Conservation (phyloP, 2,329 filamentous ascomycete genomes). For the Alternaria consortialis region DNA sequence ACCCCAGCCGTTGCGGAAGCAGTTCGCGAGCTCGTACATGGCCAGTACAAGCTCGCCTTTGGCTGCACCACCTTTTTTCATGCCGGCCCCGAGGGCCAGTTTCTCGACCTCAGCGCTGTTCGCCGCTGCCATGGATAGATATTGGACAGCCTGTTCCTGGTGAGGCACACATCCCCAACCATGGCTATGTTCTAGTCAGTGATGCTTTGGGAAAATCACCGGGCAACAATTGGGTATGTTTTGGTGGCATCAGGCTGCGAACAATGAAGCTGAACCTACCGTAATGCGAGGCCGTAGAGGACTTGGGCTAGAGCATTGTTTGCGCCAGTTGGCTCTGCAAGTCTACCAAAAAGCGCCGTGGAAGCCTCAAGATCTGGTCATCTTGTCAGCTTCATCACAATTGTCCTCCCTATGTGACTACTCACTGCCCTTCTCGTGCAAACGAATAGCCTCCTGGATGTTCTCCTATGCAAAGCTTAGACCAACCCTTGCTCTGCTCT, state of each 20-base stretch:
- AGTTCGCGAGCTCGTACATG: constrained; percentile 93
- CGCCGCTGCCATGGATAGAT: constrained; percentile 86
- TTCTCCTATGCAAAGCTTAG: constrained; percentile 56
- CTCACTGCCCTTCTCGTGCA: constrained; percentile 81
- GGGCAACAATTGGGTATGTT: constrained; percentile 39
- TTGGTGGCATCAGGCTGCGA: constrained; percentile 8
- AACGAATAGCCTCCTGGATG: constrained; percentile 93
- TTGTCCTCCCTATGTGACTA: constrained; percentile 12
- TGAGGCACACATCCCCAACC: constrained; percentile 88
- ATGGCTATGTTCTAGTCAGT: constrained; percentile 66
- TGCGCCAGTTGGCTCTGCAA: constrained; percentile 83
- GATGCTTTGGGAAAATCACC: constrained; percentile 22
- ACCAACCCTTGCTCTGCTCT: constrained; percentile 15
- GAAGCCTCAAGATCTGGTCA: constrained; percentile 71
- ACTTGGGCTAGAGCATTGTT: constrained; percentile 97
- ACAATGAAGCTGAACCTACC: constrained; percentile 61
- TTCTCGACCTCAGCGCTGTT: constrained; percentile 90
- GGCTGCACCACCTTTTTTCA: constrained; percentile 91
- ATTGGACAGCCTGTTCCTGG: constrained; percentile 77
- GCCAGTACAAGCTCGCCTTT: constrained; percentile 97
- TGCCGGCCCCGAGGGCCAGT: constrained; percentile 82
- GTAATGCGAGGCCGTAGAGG: constrained; percentile 88
- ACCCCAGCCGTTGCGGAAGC: constrained; percentile 94
- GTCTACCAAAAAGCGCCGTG: constrained; percentile 82
- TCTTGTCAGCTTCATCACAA: constrained; percentile 24